Base-by-base conservation (phyloP, 1,139 yeast species). In the Zygosaccharomyces sapae region DNA sequence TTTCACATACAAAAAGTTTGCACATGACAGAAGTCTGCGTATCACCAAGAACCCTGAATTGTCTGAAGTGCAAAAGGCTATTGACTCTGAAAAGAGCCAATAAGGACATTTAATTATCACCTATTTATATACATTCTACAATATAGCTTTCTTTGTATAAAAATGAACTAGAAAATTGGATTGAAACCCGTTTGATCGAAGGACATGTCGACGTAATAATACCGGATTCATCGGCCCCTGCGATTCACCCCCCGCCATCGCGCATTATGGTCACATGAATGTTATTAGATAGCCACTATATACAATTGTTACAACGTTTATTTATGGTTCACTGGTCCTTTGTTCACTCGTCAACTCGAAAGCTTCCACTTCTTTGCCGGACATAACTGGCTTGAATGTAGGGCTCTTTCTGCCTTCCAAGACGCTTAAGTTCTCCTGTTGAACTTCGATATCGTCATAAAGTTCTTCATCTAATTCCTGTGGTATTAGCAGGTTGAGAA, bases 1-100 rank as follows among this genome's bases (percentile, higher is more conserved):
- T 73, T 85, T 85, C 77, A 73, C 87, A 45, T 79, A 80, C 73
- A 84, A 83, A 75, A 87, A 85, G 68, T 72, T 85, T 58, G 75
- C 80, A 49, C 72, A 78, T 62, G 92, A 84, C 68, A 71, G 68
- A 52, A 75, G 83, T 57, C 76, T 85, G 68, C 82, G 88, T 74
- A 74, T 85, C 59, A 79, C 81, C 70, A 58, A 59, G 41, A 80
- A 79, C 70, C 81, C 94, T 56, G 81, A 60, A 47, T 68, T 66
- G 54, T 65, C 72, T 33, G 72, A 67, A 46, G 74, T 81, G 62
- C 79, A 81, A 57, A 76, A 77, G 38, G 83, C 31, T 81, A 50
- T 75, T 83, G 66, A 37, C 22, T 18, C 38, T n/a, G 8, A 13
- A 35, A 16, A 19, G 25, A 5, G 18, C 7, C 25, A 75, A 75